A percentile compares a stretch with the other conserved stretches of the same genome.
These are phyloP conservation scores for Fagopyrum tataricum DNA, from an alignment of 148 eudicot genomes.

Conservation along the genomic window DNA sequence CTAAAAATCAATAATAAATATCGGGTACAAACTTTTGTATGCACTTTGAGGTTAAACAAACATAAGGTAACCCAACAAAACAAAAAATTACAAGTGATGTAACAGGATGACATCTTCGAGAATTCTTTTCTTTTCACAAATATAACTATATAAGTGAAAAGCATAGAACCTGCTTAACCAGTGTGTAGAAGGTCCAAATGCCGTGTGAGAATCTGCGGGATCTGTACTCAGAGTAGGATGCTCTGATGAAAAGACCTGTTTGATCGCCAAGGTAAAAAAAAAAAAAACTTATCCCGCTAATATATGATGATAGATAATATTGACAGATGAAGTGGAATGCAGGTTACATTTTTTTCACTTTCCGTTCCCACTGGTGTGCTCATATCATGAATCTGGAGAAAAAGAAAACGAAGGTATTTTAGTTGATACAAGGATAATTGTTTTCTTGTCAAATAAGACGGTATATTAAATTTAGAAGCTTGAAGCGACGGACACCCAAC, in stretches of 20 bases:
- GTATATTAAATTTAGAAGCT: background rate
- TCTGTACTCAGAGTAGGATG: constrained; percentile 46
- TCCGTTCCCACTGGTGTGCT: constrained; percentile 38
- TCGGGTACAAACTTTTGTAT: background rate
- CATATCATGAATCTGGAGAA: constrained; percentile 57
- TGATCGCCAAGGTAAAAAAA: constrained; percentile 32
- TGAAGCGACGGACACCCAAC: background rate
- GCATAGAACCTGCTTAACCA: constrained; percentile 62
- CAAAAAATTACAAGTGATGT: background rate
- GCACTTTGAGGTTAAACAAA: background rate
- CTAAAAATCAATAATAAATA: background rate
- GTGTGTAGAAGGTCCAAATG: constrained; percentile 45
- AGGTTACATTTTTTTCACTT: constrained; percentile 56
- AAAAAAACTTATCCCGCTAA: background rate
- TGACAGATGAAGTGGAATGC: background rate
- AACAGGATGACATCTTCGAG: background rate
- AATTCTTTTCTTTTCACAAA: background rate
- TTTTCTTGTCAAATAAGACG: constrained; percentile 1
- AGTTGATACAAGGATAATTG: background rate
- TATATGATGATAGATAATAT: constrained; percentile 1
- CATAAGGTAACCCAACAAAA: background rate
- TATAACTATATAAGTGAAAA: background rate
- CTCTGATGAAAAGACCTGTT: constrained; percentile 53
- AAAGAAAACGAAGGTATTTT: constrained; percentile 16
- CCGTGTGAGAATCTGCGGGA: constrained; percentile 39